Base-by-base conservation (phyloP, 805 yeast genomes). In the Saccharomycopsis oosterbeekiorum region DNA sequence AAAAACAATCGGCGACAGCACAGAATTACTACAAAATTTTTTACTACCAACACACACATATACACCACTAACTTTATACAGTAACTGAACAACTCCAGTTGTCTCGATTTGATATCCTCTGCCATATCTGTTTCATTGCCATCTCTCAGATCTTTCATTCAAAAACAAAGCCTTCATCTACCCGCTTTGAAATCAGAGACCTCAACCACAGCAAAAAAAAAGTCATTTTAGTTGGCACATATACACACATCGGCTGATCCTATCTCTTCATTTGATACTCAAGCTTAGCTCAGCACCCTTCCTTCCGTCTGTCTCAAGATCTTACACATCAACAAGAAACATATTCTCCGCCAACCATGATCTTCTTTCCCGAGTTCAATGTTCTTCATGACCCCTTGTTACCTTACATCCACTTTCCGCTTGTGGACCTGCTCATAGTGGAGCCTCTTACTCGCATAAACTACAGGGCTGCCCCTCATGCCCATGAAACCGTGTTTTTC, bases 401-500 rank as follows among this genome's bases (percentile, higher is more conserved):
- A 1, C 15, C 26, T 4, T 26, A 67, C 26, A 62, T 65, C 14
- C 60, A 40, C 29, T 63, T 73, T 0, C 75, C 75, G 9, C 63
- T 65, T 3, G 70, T 72, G 9, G 74, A 73, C n/a, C 53, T 21
- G 53, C 53, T 47, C 34, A 47, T 47, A 47, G 53, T 47, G n/a
- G 53, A 47, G 53, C 53, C 53, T 10, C 53, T 47, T 14, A 21
- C 53, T 21, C 53, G 53, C 12, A 47, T 47, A 47, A 47, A 47
- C 21, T 47, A 47, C n/a, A 47, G 10, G n/a, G 53, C 53, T 47
- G 53, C 53, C n/a, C 34, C 34, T 56, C 79, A 67, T 62, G 68
- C 74, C 62, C 76, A 74, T 55, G 72, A 71, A 41, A 65, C 75
- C 11, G 58, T 74, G 11, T 65, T 66, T 1, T 68, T 69, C 10